Evolutionary conservation across 768 basidiomycete genomes (phyloP).

Genomic region (Trametes cingulata): DNA sequence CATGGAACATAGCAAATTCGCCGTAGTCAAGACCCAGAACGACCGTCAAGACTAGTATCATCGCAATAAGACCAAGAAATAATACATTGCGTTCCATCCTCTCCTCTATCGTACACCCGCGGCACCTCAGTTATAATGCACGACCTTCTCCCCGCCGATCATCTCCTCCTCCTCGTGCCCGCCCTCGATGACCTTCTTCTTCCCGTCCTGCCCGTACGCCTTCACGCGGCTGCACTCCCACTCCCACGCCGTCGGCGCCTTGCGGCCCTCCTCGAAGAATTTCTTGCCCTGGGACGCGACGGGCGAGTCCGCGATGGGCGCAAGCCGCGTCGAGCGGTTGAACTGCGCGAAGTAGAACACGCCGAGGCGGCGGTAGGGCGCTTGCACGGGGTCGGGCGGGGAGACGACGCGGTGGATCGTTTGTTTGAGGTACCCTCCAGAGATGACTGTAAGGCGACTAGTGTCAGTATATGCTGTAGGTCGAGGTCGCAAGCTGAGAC

Average conservation of each 20-base stretch:
- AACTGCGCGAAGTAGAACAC: slow-evolving; percentile 17
- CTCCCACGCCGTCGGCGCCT: slow-evolving; percentile 17
- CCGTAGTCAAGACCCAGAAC: no score
- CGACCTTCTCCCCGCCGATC: slow-evolving; percentile 15
- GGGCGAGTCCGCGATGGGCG: slow-evolving; percentile 13
- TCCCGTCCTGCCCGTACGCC: slow-evolving; percentile 14
- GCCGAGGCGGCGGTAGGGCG: slow-evolving; percentile 11
- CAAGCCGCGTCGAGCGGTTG: slow-evolving; percentile 16
- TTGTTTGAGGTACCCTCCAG: slow-evolving; percentile 12
- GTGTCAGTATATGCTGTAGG: neutral
- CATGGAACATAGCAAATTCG: no score
- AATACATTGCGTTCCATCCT: no score
- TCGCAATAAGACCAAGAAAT: no score
- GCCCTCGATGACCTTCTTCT: slow-evolving; percentile 14
- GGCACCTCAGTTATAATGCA: slow-evolving; percentile 7
- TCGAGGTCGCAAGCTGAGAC: neutral
- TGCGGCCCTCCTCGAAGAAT: slow-evolving; percentile 10
- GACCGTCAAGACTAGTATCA: no score
- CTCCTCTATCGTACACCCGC: no score
- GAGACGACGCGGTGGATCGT: slow-evolving; percentile 16
- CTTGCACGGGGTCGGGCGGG: slow-evolving; percentile 6
- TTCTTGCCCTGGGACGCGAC: slow-evolving; percentile 8
- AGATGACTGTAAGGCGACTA: neutral
- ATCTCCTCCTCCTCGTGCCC: slow-evolving; percentile 17
- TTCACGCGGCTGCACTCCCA: slow-evolving; percentile 16